phyloP scores from a whole-genome alignment of 148 eudicot species.

The Rhododendron ferrugineum region DNA sequence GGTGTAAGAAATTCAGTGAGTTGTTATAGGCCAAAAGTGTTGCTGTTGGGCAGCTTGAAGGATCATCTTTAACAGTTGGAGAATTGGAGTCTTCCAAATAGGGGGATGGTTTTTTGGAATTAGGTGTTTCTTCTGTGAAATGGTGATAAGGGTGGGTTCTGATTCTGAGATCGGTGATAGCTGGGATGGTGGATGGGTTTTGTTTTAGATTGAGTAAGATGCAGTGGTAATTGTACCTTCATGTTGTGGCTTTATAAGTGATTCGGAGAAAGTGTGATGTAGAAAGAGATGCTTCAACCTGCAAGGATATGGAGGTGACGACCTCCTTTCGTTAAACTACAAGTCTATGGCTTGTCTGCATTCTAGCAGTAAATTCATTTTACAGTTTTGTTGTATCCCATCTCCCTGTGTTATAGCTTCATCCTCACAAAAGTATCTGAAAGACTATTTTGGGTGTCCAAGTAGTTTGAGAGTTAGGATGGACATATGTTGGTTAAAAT shows the following conservation, averaged over 20 bases:
- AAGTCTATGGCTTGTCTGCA: not conserved
- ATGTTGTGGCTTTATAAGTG: not conserved
- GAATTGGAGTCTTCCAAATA: not conserved
- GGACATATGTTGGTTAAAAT: not conserved
- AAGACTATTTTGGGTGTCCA: not conserved
- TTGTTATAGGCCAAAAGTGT: not conserved
- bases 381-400: not conserved
- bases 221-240: not conserved
- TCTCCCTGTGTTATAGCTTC: not conserved
- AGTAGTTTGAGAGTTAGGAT: not conserved
- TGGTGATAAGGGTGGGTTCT: not conserved
- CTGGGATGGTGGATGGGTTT: not conserved
- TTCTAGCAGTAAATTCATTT: not conserved
- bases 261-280: not conserved
- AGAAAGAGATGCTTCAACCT: not conserved
- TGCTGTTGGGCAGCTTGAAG: not conserved
- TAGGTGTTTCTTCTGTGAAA: not conserved
- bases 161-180: not conserved
- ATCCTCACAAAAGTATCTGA: not conserved
- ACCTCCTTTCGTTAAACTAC: not conserved
- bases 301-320: not conserved
- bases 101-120: not conserved
- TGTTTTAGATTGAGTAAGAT: not conserved
- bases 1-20: not conserved
- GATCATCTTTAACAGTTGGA: not conserved